phyloP scores from a whole-genome alignment of 169 alveolate genomes.

The Eimeria maxima region DNA sequence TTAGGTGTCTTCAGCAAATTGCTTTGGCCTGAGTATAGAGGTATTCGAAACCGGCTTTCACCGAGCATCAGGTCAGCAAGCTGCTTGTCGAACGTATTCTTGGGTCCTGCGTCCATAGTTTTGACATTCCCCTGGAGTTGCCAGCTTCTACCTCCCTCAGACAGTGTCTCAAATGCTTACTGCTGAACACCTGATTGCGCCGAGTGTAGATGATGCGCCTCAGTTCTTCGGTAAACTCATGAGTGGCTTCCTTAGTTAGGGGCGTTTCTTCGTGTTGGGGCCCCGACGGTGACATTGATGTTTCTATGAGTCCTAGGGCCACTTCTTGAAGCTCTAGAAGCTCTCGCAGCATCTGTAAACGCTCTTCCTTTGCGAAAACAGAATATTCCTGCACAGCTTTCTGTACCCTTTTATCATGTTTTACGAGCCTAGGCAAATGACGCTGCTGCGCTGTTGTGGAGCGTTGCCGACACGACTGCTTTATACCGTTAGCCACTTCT shows the following conservation, averaged over 20 bases:
- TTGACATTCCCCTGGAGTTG: not conserved
- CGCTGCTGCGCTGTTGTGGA: not conserved
- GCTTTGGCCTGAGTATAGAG: not conserved
- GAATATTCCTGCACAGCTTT: not conserved
- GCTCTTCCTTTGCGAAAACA: not conserved
- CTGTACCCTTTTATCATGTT: not conserved
- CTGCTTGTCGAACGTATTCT: not conserved
- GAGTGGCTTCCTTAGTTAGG: not conserved
- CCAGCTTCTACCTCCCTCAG: not conserved
- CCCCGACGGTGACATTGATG: not conserved
- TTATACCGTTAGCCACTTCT: not conserved
- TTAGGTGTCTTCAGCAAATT: not conserved
- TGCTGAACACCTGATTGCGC: not conserved
- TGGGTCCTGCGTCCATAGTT: not conserved
- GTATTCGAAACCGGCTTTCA: not conserved
- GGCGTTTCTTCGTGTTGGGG: not conserved
- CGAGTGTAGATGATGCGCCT: slow-evolving; percentile 5
- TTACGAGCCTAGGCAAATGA: not conserved
- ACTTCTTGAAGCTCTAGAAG: not conserved
- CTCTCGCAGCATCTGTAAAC: not conserved
- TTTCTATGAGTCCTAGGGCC: not conserved
- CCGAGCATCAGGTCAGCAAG: not conserved
- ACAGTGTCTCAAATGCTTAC: not conserved
- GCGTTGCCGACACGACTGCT: not conserved
- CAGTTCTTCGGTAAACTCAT: not conserved